Percentiles rank a stretch among this genome's conserved stretches.
phyloP scores from a whole-genome alignment of 371 early-diverging fungal genomes.

The Actinomucor elegans region DNA sequence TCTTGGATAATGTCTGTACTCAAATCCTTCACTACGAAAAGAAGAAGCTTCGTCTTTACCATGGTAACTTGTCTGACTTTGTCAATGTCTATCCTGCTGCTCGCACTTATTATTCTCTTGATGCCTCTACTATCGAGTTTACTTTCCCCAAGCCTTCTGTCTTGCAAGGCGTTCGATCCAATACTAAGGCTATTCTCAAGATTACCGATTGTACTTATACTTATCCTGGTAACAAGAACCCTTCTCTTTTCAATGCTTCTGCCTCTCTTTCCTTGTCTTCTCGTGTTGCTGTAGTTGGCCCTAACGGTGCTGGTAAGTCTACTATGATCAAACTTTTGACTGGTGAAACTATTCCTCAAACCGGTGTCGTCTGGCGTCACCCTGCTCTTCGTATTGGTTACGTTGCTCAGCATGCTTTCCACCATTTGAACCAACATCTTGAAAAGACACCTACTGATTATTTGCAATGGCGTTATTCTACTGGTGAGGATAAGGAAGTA shows the following conservation, averaged over 20 bases:
- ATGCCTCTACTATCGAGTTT: constrained; percentile 68
- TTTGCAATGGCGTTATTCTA: constrained; percentile 81
- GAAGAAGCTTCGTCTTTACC: constrained; percentile 67
- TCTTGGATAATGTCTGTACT: constrained; percentile 85
- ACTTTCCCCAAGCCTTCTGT: constrained; percentile 76
- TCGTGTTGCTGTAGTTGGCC: constrained; percentile 80
- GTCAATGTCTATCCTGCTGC: constrained; percentile 59
- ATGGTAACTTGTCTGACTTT: constrained; percentile 71
- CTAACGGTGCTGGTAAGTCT: constrained; percentile 85
- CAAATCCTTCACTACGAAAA: constrained; percentile 79
- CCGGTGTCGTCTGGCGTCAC: constrained; percentile 69
- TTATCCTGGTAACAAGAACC: constrained; percentile 66
- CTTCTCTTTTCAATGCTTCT: constrained; percentile 61
- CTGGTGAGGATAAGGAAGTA: constrained; percentile 80
- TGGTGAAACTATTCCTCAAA: constrained; percentile 66
- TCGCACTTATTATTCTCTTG: constrained; percentile 71
- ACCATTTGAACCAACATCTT: constrained; percentile 81
- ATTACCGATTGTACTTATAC: constrained; percentile 66
- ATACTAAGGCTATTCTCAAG: constrained; percentile 77
- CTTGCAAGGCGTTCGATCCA: constrained; percentile 72
- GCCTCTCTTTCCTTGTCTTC: constrained; percentile 71
- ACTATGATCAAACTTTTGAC: constrained; percentile 84
- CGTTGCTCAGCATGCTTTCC: constrained; percentile 90
- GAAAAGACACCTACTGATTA: constrained; percentile 82
- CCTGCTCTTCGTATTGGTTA: constrained; percentile 82